Base-by-base conservation (phyloP, 2,329 filamentous ascomycete genomes). In the Orbilia ellipsospora region DNA sequence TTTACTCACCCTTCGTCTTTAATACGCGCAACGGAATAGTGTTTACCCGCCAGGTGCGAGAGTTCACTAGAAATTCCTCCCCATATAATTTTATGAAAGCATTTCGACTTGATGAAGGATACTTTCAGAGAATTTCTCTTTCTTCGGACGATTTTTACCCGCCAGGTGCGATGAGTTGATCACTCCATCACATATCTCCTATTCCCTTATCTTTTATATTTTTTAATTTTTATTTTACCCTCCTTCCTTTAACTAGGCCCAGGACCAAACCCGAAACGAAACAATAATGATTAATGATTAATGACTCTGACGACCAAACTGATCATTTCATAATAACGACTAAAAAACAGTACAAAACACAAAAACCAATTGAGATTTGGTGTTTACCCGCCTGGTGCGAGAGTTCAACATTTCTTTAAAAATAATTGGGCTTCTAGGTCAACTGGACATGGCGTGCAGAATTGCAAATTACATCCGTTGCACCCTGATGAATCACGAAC, bases 151-250 rank as follows among this genome's bases (percentile, higher is more conserved):
- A 45, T 62, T 61, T 69, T 70, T 63, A 70, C 57, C 66, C 66
- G 66, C 66, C 60, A 48, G 66, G 60, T 70, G 66, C 66, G 66
- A 70, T 44, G 66, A 70, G 57, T 70, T 70, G 57, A 62, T 59
- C 65, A 44, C n/a, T 23, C 55, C 16, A 20, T 55, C 40, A 42
- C 42, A 1, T 16, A 50, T 59, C 10, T 7, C 20, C 36, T 26
- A 0, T 20, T 42, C 16, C 8, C 13, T 56, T 15, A 12, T 48
- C 16, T 15, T 48, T 18, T 48, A 48, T 48, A 48, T 48, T n/a
- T 48, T 15, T 1, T 18, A n/a, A 5, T 48, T 48, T n/a, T 18
- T 18, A n/a, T 48, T 48, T 48, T 48, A 48, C 44, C 15, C 13
- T 48, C 44, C 44, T 48, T 48, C 44, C 44, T 48, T 48, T 48